phyloP scores from a whole-genome alignment of 768 basidiomycete species.

The Lactarius psammicola region DNA sequence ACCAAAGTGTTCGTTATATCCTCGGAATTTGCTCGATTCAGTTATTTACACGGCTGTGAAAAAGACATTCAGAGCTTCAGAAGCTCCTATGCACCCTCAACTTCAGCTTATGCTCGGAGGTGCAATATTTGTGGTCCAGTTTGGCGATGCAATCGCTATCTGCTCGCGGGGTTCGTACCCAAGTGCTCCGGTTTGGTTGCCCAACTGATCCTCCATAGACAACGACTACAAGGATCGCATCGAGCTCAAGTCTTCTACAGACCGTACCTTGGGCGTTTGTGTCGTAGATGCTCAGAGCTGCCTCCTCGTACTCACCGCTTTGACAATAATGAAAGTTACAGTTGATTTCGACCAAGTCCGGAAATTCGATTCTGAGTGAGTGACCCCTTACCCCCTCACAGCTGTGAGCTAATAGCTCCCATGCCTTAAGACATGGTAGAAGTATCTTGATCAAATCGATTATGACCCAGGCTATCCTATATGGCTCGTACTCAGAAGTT shows the following conservation, averaged over 20 bases:
- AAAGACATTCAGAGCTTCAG: slow-evolving; percentile 58
- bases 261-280: slow-evolving; percentile 70
- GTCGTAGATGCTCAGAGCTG: slow-evolving; percentile 50
- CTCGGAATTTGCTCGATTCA: background rate
- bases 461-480: slow-evolving; percentile 81
- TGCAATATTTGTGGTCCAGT: slow-evolving; percentile 59
- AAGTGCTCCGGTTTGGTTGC: background rate
- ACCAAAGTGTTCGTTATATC: slow-evolving; percentile 62
- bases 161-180: slow-evolving; percentile 56
- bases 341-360: slow-evolving; percentile 61
- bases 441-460: slow-evolving; percentile 72
- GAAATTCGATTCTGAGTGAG: slow-evolving; percentile 63
- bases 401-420: background rate
- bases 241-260: slow-evolving; percentile 63
- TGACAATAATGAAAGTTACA: slow-evolving; percentile 64
- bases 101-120: slow-evolving; percentile 62
- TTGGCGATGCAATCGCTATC: slow-evolving; percentile 73
- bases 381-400: slow-evolving; percentile 14
- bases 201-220: slow-evolving; percentile 41
- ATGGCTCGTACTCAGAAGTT: slow-evolving; percentile 66
- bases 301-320: slow-evolving; percentile 62
- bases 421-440: slow-evolving; percentile 50
- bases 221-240: slow-evolving; percentile 70
- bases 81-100: slow-evolving; percentile 70
- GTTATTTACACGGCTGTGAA: slow-evolving; percentile 1